phyloP scores from a whole-genome alignment of 768 basidiomycete genomes.

The Russula vinacea region DNA sequence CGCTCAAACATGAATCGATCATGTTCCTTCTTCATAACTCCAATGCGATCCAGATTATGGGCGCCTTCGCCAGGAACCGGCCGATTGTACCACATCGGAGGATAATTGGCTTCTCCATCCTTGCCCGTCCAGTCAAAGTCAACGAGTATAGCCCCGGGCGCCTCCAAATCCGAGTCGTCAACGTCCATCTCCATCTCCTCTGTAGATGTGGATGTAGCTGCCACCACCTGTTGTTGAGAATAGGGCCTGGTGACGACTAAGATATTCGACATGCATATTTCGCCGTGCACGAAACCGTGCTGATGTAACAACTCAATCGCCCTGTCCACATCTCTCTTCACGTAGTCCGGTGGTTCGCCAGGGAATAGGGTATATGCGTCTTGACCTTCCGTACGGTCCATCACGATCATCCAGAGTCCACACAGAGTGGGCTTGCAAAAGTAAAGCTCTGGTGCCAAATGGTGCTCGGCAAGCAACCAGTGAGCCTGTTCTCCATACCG shows the following conservation, averaged over 20 bases:
- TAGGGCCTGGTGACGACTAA: neutral
- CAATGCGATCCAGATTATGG: neutral
- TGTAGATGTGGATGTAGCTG: neutral
- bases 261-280: neutral
- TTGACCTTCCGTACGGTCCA: neutral
- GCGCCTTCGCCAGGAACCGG: neutral
- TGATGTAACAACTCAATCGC: neutral
- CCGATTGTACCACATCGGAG: neutral
- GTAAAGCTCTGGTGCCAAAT: neutral
- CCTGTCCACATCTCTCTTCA: neutral
- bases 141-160: neutral
- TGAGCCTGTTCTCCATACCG: neutral
- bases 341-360: neutral
- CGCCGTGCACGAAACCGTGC: neutral
- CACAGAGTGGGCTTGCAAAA: neutral
- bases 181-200: neutral
- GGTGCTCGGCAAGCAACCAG: neutral
- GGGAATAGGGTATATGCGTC: neutral
- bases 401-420: neutral
- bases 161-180: neutral
- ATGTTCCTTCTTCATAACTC: neutral
- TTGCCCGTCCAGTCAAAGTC: neutral
- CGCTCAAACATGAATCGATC: neutral
- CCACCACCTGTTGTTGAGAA: neutral
- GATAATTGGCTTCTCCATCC: neutral